These are phyloP conservation scores for Miscanthus lutarioriparius DNA, from an alignment of 176 grass and related monocot genomes.

Conservation along the genomic window DNA sequence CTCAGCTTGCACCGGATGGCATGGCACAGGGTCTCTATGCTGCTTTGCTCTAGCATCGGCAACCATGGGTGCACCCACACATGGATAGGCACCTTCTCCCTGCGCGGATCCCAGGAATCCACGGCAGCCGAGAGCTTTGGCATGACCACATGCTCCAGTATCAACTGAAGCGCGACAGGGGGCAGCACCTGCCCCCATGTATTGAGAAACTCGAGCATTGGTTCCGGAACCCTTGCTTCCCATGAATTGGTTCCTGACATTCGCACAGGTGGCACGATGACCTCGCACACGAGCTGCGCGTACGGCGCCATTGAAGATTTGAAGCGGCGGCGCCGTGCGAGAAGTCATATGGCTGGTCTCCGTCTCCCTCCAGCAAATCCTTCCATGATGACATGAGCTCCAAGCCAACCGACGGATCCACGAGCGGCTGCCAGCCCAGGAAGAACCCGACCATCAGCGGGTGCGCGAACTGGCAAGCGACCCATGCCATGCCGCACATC, in stretches of 20 bases:
- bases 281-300: conserved; percentile 55
- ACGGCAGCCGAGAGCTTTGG: conserved; percentile 70
- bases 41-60: conserved; percentile 49
- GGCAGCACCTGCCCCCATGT: conserved; percentile 53
- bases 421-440: conserved; percentile 65
- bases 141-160: conserved; percentile 65
- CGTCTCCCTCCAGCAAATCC: conserved; percentile 65
- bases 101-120: conserved; percentile 66
- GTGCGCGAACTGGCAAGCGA: conserved; percentile 60
- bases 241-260: conserved; percentile 59
- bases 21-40: conserved; percentile 44
- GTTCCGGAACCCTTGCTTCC: conserved; percentile 71
- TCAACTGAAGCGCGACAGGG: conserved; percentile 45
- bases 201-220: conserved; percentile 63
- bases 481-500: conserved; percentile 52
- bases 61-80: conserved; percentile 77
- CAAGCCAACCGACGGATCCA: conserved; percentile 56
- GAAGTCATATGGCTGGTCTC: conserved; percentile 59
- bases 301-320: conserved; percentile 44
- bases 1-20: conserved; percentile 66
- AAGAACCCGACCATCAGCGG: conserved; percentile 55
- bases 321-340: conserved; percentile 36
- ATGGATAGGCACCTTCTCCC: conserved; percentile 53
- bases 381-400: conserved; percentile 53
- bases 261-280: conserved; percentile 59